Percentiles rank a stretch among this genome's conserved stretches.
These are phyloP conservation scores for Stipa capillata DNA, from an alignment of 176 grass and related monocot species.

Conservation along the genomic window DNA sequence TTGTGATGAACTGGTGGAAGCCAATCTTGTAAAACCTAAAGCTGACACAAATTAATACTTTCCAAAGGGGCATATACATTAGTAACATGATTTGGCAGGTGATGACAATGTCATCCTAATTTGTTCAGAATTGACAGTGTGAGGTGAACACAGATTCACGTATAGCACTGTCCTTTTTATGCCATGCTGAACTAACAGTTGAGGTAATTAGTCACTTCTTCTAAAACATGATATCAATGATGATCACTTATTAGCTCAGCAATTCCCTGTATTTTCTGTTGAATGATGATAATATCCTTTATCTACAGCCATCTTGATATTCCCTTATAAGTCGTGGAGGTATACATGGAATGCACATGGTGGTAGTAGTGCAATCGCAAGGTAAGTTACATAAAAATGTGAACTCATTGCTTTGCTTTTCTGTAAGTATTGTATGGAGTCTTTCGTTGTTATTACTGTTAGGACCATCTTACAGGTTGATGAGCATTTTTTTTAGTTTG, in stretches of 20 bases:
- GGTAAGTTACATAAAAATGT: slow-evolving; percentile 4
- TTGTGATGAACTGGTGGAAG: slow-evolving; percentile 66
- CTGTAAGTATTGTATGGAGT: neutral
- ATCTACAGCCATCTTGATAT: neutral
- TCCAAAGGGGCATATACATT: neutral
- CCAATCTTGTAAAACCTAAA: slow-evolving; percentile 27
- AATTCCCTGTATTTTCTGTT: slow-evolving; percentile 13
- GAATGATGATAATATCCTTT: neutral
- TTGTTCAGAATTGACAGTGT: slow-evolving; percentile 5
- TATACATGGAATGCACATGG: neutral
- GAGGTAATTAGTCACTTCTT: slow-evolving; percentile 27
- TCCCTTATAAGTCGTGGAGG: neutral
- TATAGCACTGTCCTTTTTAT: neutral
- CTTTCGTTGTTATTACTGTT: neutral
- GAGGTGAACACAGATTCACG: neutral
- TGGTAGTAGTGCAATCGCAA: neutral
- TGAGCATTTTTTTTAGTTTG: neutral
- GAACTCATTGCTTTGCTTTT: neutral
- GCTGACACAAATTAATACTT: slow-evolving; percentile 4
- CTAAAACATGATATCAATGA: neutral
- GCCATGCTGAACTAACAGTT: slow-evolving; percentile 7
- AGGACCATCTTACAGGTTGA: neutral
- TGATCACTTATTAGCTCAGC: neutral
- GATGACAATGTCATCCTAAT: neutral
- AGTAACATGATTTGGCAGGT: slow-evolving; percentile 10